Evolutionary conservation across 495 filamentous ascomycete genomes (phyloP).

Genomic region (Podospora tetraspora): DNA sequence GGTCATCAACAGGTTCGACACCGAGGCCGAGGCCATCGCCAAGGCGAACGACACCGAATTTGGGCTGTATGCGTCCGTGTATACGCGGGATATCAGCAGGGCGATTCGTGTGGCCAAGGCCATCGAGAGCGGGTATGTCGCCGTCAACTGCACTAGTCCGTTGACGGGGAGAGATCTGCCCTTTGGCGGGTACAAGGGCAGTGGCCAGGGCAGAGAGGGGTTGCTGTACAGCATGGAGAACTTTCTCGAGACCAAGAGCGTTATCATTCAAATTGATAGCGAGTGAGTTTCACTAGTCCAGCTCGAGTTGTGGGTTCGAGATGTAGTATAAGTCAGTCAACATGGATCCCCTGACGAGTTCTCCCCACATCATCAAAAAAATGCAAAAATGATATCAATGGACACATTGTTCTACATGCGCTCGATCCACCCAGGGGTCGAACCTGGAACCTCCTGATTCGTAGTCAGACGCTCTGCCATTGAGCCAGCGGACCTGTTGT

Average conservation of each 20-base stretch:
- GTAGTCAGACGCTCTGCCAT: background rate
- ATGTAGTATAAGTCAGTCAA: background rate
- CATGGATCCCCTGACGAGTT: background rate
- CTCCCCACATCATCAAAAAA: background rate
- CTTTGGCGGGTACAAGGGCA: conserved; percentile 41
- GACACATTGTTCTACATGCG: background rate
- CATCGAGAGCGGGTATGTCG: conserved; percentile 58
- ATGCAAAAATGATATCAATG: background rate
- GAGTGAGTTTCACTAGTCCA: background rate
- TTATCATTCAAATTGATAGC: conserved; percentile 31
- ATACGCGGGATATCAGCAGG: conserved; percentile 62
- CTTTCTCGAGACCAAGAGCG: conserved; percentile 48
- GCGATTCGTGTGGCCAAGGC: conserved; percentile 63
- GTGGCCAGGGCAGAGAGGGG: conserved; percentile 39
- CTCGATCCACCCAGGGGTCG: background rate
- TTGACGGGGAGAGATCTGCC: conserved; percentile 35
- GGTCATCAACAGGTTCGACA: conserved; percentile 62
- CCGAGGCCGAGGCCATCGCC: conserved; percentile 55
- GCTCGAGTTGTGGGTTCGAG: background rate
- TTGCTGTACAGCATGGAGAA: conserved; percentile 41
- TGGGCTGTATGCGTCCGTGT: conserved; percentile 70
- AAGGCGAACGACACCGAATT: conserved; percentile 71
- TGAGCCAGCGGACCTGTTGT: background rate
- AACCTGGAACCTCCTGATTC: conserved; percentile 4
- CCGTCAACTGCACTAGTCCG: conserved; percentile 40